Conservation (phyloP, 2,329 filamentous ascomycete genomes). For the Sporothrix inflata region DNA sequence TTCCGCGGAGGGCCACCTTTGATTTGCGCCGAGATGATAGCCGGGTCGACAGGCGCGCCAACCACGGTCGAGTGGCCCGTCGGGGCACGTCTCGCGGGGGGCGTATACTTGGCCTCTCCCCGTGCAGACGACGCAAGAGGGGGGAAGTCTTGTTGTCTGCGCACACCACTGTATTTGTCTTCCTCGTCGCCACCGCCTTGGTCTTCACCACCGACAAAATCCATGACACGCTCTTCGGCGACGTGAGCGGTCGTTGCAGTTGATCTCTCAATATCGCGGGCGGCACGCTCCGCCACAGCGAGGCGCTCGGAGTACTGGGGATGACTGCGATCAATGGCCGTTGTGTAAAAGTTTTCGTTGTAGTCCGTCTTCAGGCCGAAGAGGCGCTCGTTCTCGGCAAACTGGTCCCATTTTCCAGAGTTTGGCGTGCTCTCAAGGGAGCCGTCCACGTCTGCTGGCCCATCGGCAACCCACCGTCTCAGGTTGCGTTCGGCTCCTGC, state of each 20-base stretch:
- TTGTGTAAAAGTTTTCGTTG: slow-evolving; percentile 94
- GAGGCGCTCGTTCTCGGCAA: slow-evolving; percentile 82
- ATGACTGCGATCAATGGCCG: slow-evolving; percentile 80
- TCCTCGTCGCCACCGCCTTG: slow-evolving; percentile 78
- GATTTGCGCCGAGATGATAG: slow-evolving; percentile 87
- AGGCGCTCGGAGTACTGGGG: slow-evolving; percentile 79
- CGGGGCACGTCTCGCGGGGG: slow-evolving; percentile 82
- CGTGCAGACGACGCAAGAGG: slow-evolving; percentile 56
- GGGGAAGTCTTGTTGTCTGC: slow-evolving; percentile 71
- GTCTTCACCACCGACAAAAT: slow-evolving; percentile 64
- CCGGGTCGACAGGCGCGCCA: slow-evolving; percentile 80
- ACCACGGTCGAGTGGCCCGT: slow-evolving; percentile 72
- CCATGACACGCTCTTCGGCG: slow-evolving; percentile 82
- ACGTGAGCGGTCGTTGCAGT: slow-evolving; percentile 77
- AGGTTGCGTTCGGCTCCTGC: slow-evolving; percentile 72
- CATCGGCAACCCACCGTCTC: slow-evolving; percentile 78
- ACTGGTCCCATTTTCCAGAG: slow-evolving; percentile 83
- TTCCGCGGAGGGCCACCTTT: slow-evolving; percentile 48
- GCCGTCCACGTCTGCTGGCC: slow-evolving; percentile 65
- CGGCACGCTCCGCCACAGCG: slow-evolving; percentile 79
- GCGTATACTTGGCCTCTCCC: slow-evolving; percentile 77
- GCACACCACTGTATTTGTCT: slow-evolving; percentile 92
- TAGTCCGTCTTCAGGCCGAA: slow-evolving; percentile 91
- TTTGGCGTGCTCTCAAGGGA: slow-evolving; percentile 66
- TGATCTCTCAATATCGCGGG: slow-evolving; percentile 84